Conservation (phyloP, 192 early-diverging fungal species). For the Coemansia furcata region DNA sequence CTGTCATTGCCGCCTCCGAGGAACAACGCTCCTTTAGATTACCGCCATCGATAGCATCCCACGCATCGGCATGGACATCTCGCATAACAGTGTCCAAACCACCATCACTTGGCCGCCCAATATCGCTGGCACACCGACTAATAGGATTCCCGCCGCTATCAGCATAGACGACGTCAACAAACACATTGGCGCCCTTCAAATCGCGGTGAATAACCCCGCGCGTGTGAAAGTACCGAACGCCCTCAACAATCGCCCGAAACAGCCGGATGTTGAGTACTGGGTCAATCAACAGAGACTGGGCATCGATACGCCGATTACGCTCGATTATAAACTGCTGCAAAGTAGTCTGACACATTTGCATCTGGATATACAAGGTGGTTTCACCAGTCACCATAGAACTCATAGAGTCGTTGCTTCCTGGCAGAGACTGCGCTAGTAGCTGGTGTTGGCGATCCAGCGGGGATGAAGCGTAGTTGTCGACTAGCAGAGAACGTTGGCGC, state of each 20-base stretch:
- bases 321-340: conserved; percentile 65
- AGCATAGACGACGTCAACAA: conserved; percentile 57
- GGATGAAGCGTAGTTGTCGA: not conserved
- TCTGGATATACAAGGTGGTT: conserved; percentile 75
- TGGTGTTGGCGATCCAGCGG: not conserved
- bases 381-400: conserved; percentile 17
- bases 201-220: conserved; percentile 76
- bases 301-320: conserved; percentile 59
- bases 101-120: conserved; percentile 21
- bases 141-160: conserved; percentile 40
- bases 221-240: conserved; percentile 59
- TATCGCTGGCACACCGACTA: conserved; percentile 27
- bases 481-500: conserved; percentile 20
- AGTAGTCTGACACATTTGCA: conserved; percentile 87
- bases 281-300: conserved; percentile 49
- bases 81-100: not conserved
- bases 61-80: conserved; percentile 29
- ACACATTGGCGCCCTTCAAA: conserved; percentile 84
- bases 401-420: conserved; percentile 6
- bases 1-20: not conserved
- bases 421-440: conserved; percentile 18
- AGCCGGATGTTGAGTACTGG: conserved; percentile 58
- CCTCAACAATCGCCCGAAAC: conserved; percentile 74
- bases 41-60: conserved; percentile 38
- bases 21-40: conserved; percentile 35